phyloP scores from a whole-genome alignment of 768 basidiomycete genomes.

The Agrocybe praecox region DNA sequence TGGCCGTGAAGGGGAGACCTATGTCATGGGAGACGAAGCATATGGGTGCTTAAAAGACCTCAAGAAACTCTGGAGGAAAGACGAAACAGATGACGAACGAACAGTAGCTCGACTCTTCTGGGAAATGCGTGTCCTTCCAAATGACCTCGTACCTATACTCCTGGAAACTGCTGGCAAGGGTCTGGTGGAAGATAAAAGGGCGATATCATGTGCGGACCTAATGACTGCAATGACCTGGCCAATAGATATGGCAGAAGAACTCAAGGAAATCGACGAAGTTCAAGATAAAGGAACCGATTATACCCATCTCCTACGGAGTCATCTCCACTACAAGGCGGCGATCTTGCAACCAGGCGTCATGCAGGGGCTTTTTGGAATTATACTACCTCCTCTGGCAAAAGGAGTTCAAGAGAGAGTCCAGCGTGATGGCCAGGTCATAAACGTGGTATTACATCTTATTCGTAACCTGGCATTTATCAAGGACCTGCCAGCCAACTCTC shows the following conservation, averaged over 20 bases:
- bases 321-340: constrained; percentile 88
- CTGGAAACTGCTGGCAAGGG: constrained; percentile 80
- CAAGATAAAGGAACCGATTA: constrained; percentile 85
- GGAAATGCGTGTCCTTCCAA: constrained; percentile 82
- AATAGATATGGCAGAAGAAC: constrained; percentile 91
- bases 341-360: constrained; percentile 70
- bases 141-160: constrained; percentile 88
- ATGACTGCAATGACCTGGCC: constrained; percentile 99
- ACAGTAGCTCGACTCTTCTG: constrained; percentile 94
- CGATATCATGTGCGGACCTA: constrained; percentile 83
- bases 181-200: constrained; percentile 78
- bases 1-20: constrained; percentile 65
- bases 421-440: constrained; percentile 85
- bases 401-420: constrained; percentile 66
- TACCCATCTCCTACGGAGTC: constrained; percentile 78
- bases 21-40: constrained; percentile 82
- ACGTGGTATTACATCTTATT: constrained; percentile 84
- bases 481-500: constrained; percentile 74
- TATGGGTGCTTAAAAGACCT: constrained; percentile 88
- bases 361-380: constrained; percentile 71
- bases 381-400: constrained; percentile 80
- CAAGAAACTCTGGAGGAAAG: constrained; percentile 94
- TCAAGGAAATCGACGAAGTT: constrained; percentile 89
- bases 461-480: constrained; percentile 95
- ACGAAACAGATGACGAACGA: constrained; percentile 95